Evolutionary conservation across 2,329 filamentous ascomycete genomes (phyloP).

Genomic region (Blumeriella jaapii): DNA sequence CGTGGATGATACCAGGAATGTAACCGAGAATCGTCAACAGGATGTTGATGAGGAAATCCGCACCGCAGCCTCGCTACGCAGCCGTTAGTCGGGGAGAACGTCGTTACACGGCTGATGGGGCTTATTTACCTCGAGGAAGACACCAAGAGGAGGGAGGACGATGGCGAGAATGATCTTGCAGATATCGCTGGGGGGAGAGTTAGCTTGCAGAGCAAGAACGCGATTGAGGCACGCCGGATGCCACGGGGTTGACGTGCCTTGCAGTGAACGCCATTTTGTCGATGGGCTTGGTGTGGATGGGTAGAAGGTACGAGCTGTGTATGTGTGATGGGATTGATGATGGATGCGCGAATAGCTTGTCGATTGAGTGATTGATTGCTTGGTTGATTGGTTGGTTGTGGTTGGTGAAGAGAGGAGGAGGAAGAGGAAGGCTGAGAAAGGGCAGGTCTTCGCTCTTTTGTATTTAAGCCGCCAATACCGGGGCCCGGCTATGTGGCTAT

Average conservation of each 20-base stretch:
- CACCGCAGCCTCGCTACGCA: slow-evolving; percentile 60
- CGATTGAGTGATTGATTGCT: neutral
- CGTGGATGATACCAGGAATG: slow-evolving; percentile 82
- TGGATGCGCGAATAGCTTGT: neutral
- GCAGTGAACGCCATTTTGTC: slow-evolving; percentile 45
- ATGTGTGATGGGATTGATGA: neutral
- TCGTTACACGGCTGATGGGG: neutral
- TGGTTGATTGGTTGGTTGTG: neutral
- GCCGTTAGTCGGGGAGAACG: slow-evolving; percentile 5
- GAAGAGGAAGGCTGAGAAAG: neutral
- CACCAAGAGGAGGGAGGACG: slow-evolving; percentile 79
- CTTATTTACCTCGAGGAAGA: slow-evolving; percentile 60
- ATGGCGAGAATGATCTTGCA: slow-evolving; percentile 81
- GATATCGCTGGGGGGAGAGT: slow-evolving; percentile 44
- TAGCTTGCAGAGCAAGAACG: slow-evolving; percentile 8
- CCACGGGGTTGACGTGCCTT: slow-evolving; percentile 30
- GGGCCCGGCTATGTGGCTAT: neutral
- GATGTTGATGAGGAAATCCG: slow-evolving; percentile 87
- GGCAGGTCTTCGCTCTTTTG: neutral
- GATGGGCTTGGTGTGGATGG: neutral
- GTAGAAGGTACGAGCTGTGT: neutral
- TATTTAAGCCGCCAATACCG: slow-evolving; percentile 1
- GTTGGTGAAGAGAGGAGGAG: neutral
- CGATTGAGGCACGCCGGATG: neutral
- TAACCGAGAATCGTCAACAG: slow-evolving; percentile 63